These are phyloP conservation scores for Populus pruinosa DNA, from an alignment of 345 rosid genomes.

Conservation along the genomic window DNA sequence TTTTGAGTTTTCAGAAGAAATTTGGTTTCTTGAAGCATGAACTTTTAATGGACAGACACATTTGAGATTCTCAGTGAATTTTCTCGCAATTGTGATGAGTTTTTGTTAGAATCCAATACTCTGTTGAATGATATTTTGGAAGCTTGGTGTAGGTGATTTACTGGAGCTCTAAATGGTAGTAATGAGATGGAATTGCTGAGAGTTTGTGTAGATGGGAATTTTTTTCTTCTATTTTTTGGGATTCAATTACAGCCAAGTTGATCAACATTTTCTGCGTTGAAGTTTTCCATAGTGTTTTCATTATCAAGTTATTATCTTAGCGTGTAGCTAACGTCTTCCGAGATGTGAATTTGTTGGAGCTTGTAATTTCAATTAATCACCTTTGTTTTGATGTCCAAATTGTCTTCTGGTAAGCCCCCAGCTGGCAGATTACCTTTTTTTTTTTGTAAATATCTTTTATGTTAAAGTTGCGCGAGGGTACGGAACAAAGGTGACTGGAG, in stretches of 20 bases:
- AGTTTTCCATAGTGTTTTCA: not conserved
- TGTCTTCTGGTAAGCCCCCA: not conserved
- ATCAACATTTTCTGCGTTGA: not conserved
- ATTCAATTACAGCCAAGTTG: not conserved
- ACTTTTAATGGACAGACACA: not conserved
- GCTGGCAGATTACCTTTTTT: not conserved
- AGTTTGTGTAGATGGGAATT: not conserved
- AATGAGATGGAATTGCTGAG: not conserved
- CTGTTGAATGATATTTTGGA: not conserved
- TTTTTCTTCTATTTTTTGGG: not conserved
- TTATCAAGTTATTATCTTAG: not conserved
- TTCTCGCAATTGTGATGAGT: not conserved
- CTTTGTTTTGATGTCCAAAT: not conserved
- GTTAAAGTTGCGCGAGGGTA: not conserved
- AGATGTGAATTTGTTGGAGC: too few species aligned
- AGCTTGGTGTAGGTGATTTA: not conserved
- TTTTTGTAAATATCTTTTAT: not conserved
- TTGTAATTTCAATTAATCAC: not conserved
- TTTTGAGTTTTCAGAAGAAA: not conserved
- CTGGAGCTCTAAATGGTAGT: too few species aligned
- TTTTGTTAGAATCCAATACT: not conserved
- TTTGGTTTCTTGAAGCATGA: not conserved
- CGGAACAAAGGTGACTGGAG: not conserved
- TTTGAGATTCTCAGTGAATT: not conserved
- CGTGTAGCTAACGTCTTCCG: not conserved